A percentile compares a stretch with the other conserved stretches of the same genome.
Conservation (phyloP, 768 basidiomycete genomes). For the Boletus sp. region DNA sequence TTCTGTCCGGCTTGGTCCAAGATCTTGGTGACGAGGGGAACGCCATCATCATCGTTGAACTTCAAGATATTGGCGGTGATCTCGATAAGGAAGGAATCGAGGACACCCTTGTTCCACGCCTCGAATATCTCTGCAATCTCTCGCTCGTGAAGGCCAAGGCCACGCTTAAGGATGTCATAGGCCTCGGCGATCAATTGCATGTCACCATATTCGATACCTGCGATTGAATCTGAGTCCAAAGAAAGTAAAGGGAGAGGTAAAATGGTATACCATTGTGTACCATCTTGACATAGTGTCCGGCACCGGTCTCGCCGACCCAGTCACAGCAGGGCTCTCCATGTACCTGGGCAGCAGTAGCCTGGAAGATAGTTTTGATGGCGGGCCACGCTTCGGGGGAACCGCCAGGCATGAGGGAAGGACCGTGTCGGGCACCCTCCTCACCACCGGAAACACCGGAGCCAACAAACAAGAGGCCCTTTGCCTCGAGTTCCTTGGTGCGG, state of each 20-base stretch:
- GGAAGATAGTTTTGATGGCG: constrained; percentile 97
- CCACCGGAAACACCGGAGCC: constrained; percentile 99
- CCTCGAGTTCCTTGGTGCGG: constrained; percentile 86
- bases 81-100: constrained; percentile 99
- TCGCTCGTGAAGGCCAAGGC: constrained; percentile 77
- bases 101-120: constrained; percentile 97
- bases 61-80: constrained; percentile 96
- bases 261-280: constrained; percentile 80
- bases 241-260: background rate
- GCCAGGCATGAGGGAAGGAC: constrained; percentile 99
- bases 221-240: constrained; percentile 3
- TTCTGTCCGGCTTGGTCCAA: constrained; percentile 97
- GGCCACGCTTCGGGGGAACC: constrained; percentile 94
- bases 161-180: constrained; percentile 97
- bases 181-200: constrained; percentile 99
- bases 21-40: constrained; percentile 88
- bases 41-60: constrained; percentile 95
- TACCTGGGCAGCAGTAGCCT: constrained; percentile 93
- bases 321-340: constrained; percentile 97
- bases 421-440: constrained; percentile 96
- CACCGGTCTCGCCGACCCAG: constrained; percentile 96
- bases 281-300: constrained; percentile 99
- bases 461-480: constrained; percentile 94
- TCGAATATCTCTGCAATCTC: constrained; percentile 95
- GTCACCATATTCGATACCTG: constrained; percentile 99